phyloP scores from a whole-genome alignment of 1,284 basidiomycete species.

The Trametes pubescens region DNA sequence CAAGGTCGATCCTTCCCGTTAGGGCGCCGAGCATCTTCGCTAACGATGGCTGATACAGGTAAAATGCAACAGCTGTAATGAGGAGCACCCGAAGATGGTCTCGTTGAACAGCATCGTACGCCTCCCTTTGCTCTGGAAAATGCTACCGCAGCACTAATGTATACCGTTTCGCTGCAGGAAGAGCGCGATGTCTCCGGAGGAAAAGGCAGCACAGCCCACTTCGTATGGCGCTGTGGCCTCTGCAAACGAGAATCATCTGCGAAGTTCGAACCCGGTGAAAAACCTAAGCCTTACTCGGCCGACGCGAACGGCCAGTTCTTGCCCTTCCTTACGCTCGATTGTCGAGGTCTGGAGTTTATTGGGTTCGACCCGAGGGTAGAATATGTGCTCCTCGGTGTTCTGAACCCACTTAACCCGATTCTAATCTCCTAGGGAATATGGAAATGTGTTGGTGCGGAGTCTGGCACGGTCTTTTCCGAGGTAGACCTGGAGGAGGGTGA shows the following conservation, averaged over 20 bases:
- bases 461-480: conserved; percentile 63
- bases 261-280: conserved; percentile 68
- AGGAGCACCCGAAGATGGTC: conserved; percentile 74
- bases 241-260: conserved; percentile 85
- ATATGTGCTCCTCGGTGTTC: conserved; percentile 1
- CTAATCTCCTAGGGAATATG: conserved; percentile 58
- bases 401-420: no score
- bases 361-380: conserved; percentile 72
- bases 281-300: conserved; percentile 62
- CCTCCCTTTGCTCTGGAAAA: conserved; percentile 1
- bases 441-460: conserved; percentile 70
- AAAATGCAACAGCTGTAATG: conserved; percentile 81
- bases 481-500: conserved; percentile 70
- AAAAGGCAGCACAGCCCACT: conserved; percentile 73
- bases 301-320: conserved; percentile 66
- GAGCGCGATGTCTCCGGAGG: conserved; percentile 67
- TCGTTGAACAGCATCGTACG: conserved; percentile 71
- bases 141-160: not conserved
- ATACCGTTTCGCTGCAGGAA: conserved; percentile 53
- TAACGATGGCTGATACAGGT: conserved; percentile 55
- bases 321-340: conserved; percentile 74
- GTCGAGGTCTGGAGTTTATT: conserved; percentile 79
- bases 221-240: conserved; percentile 79
- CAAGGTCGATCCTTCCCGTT: conserved; percentile 51
- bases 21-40: not conserved